These are phyloP conservation scores for Pinguiococcus pyrenoidosus DNA, from an alignment of 108 stramenopile genomes.

Conservation along the genomic window DNA sequence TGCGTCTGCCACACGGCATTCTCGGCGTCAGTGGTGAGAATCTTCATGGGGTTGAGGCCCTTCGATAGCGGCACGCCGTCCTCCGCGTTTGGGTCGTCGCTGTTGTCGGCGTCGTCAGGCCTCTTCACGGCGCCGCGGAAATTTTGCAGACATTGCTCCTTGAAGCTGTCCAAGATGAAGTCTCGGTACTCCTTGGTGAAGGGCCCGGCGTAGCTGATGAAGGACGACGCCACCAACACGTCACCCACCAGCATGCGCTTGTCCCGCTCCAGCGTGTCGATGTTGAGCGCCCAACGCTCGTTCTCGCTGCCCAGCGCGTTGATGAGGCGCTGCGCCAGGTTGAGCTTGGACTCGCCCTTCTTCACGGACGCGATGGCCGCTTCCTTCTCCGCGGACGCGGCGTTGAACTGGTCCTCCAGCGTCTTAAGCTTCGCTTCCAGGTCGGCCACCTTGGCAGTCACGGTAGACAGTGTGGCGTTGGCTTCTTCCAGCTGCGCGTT, in stretches of 20 bases:
- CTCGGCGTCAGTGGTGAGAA: conserved; percentile 39
- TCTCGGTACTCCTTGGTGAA: conserved; percentile 40
- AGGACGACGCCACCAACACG: conserved; percentile 38
- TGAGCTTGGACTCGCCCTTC: conserved; percentile 26
- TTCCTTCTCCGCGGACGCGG: conserved; percentile 33
- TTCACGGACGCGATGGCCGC: conserved; percentile 36
- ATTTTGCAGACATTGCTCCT: too few species aligned
- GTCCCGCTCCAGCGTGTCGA: conserved; percentile 17
- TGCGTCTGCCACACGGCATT: conserved; percentile 42
- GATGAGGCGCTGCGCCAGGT: conserved; percentile 43
- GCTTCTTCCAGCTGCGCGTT: conserved; percentile 27
- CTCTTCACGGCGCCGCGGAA: too few species aligned
- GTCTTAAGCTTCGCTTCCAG: conserved; percentile 37
- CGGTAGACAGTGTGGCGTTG: not conserved
- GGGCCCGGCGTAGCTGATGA: conserved; percentile 45
- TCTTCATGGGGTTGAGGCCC: conserved; percentile 18
- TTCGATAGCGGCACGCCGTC: conserved; percentile 30
- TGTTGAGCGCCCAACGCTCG: conserved; percentile 34
- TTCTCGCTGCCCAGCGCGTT: conserved; percentile 40
- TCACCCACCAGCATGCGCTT: conserved; percentile 38
- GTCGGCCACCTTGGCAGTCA: conserved; percentile 6
- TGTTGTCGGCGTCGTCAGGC: too few species aligned
- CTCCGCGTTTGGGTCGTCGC: too few species aligned
- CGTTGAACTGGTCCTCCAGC: conserved; percentile 41
- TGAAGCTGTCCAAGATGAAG: too few species aligned